Percentiles rank a stretch among this genome's conserved stretches.
These are phyloP conservation scores for Kodamaea plutei DNA, from an alignment of 1,139 yeast species.

Conservation along the genomic window DNA sequence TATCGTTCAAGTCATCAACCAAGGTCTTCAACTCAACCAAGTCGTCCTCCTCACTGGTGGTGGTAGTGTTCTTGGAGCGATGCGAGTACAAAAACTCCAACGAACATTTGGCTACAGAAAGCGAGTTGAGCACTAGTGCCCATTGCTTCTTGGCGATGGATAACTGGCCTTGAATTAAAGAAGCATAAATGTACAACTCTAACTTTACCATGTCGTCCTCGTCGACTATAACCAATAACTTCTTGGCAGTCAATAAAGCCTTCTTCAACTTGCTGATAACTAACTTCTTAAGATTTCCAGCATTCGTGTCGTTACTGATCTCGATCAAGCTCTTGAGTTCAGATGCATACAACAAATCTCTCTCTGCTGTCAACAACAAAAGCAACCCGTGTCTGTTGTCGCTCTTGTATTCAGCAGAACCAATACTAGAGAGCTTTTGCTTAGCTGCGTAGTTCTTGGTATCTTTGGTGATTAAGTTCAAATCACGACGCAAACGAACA, in stretches of 20 bases:
- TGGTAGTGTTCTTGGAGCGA: conserved; percentile 6
- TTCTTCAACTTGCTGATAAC: conserved; percentile 66
- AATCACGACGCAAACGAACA: conserved; percentile 52
- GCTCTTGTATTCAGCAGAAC: conserved; percentile 42
- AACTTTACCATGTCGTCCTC: conserved; percentile 30
- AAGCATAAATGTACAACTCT: conserved; percentile 59
- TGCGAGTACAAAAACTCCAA: conserved; percentile 45
- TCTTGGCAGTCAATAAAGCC: conserved; percentile 45
- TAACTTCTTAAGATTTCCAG: conserved; percentile 46
- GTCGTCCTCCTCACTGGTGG: conserved; percentile 18
- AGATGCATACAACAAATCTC: conserved; percentile 65
- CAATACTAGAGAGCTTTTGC: conserved; percentile 39
- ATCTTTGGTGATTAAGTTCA: conserved; percentile 54
- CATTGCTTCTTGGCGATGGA: conserved; percentile 59
- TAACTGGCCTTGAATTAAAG: conserved; percentile 57
- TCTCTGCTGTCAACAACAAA: conserved; percentile 55
- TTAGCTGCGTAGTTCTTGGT: conserved; percentile 50
- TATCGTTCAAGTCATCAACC: conserved; percentile 54
- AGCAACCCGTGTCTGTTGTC: conserved; percentile 47
- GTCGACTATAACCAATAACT: conserved; percentile 39
- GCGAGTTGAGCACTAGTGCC: conserved; percentile 47
- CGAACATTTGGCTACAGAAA: conserved; percentile 59
- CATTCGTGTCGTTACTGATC: conserved; percentile 36
- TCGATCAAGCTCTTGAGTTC: conserved; percentile 60
- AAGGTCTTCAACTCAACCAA: conserved; percentile 35